Base-by-base conservation (phyloP, 75 land plant species). In the Picea sitchensis region DNA sequence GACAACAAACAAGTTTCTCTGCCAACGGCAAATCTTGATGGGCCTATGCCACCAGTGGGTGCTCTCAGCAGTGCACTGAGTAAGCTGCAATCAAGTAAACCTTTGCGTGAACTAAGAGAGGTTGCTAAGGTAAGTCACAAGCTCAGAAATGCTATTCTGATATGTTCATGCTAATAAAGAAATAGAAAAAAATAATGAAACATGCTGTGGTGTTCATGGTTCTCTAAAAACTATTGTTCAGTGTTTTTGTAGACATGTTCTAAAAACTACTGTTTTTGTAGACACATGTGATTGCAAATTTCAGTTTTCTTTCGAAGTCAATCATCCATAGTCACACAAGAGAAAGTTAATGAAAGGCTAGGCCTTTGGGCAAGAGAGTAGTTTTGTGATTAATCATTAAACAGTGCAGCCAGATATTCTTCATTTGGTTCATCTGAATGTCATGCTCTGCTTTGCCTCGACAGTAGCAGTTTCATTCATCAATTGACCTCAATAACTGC, bases 21-120 rank as follows among this genome's bases (percentile, higher is more conserved):
- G 47, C 99, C 99, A n/a, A 96, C 99, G 21, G 99, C 99, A 62
- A 92, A 77, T 71, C 88, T 96, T 64, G 99, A 96, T 80, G 99
- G 99, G 12, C 99, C 99, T 4, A 86, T 83, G 34, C 90, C 98
- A 41, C 99, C 99, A 51, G 99, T 96, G 51, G 99, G 99, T 73
- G 99, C 99, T 56, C 76, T 96, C 72, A 94, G 98, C 83, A 94
- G 99, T 81, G 93, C 99, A 60, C 90, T 96, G 17, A 96, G 99
- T 64, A 86, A 88, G 81, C 79, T 96, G 74, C 99, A 96, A 69
- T 96, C 99, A 11, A 94, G 94, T 83, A 86, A 89, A 73, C 99
- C 99, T 78, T 95, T 96, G 20, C 84, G 99, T 84, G 99, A 96
- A 75, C 91, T 96, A 7, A 92, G 99, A 76, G 99, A 96, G 77